Base-by-base conservation (phyloP, 2,329 filamentous ascomycete species). In the Leptographium wingfieldii region DNA sequence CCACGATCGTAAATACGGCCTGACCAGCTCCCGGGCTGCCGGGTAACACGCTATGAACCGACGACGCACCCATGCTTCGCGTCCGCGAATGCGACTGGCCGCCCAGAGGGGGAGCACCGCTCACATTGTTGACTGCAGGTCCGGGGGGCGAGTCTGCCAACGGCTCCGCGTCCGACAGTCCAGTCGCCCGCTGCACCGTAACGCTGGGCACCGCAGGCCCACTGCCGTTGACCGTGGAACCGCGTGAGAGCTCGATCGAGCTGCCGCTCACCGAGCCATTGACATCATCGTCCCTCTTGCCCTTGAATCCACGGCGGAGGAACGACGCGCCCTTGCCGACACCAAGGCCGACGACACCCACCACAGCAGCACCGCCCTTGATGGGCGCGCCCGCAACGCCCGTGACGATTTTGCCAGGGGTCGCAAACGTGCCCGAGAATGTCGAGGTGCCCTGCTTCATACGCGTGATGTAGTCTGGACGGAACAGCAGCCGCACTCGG, bases 291-390 rank as follows among this genome's bases (percentile, higher is more conserved):
- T 78, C 79, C 25, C 81, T 80, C 58, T 83, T 82, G 71, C 84
- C 79, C 68, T 86, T 87, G 73, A 97, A 85, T 22, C 90, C 90
- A 62, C 90, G 88, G 65, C 88, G 88, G 65, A 99, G 78, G 78
- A 97, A 96, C 0, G 89, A 92, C 6, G 91, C 94, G 54, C 91
- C 92, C 71, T 89, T 95, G 64, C 90, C 85, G 40, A 97, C 90
- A 46, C 88, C 86, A 61, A 90, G 88, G 27, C 87, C 87, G 2
- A 90, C 83, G 25, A 75, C 80, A 2, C 82, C 84, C 16, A 81
- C 87, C 46, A 90, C 92, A 46, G 87, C 86, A 60, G 85, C 87
- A 35, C 89, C 89, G 43, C 91, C 92, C 75, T 97, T 97, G 73
- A 99, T 86, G n/a, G 94, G 95, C 22, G 87, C 94, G 46, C 92